Percentiles rank a stretch among this genome's conserved stretches.
phyloP scores from a whole-genome alignment of 176 grass and related monocot genomes.

The Eremochloa ophiuroides region DNA sequence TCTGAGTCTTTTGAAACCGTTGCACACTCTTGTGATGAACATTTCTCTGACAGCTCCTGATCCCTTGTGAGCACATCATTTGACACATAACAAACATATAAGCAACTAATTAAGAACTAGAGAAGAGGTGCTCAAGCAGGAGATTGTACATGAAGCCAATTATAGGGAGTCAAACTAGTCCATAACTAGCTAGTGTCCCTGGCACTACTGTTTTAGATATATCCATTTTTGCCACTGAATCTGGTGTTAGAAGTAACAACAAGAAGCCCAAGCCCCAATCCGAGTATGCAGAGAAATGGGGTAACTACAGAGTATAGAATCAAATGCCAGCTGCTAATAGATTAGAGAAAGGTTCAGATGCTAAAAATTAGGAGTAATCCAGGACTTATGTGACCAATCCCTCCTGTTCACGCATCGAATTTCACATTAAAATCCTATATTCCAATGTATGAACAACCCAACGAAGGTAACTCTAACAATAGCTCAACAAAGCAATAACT shows the following conservation, averaged over 20 bases:
- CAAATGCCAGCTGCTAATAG: too few relatives aligned
- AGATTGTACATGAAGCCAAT: too few relatives aligned
- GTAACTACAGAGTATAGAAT: too few relatives aligned
- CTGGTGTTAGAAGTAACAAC: background rate
- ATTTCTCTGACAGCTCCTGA: background rate
- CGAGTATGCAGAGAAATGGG: background rate
- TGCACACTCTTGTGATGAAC: conserved; percentile 22
- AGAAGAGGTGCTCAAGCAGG: too few relatives aligned
- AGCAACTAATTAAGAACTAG: too few relatives aligned
- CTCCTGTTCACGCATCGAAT: background rate
- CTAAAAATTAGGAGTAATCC: background rate
- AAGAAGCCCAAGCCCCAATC: background rate
- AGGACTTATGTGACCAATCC: background rate
- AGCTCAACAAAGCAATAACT: too few relatives aligned
- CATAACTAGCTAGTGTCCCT: too few relatives aligned
- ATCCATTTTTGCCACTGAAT: background rate
- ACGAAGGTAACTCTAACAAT: too few relatives aligned
- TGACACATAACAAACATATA: background rate
- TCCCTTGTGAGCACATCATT: conserved; percentile 34
- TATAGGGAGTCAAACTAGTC: background rate
- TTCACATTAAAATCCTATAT: background rate
- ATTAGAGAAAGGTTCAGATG: too few relatives aligned
- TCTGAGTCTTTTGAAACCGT: conserved; percentile 11
- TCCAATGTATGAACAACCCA: too few relatives aligned
- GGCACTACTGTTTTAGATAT: background rate